Evolutionary conservation across 345 rosid species (phyloP).

Genomic region (Eucalyptus regnans): DNA sequence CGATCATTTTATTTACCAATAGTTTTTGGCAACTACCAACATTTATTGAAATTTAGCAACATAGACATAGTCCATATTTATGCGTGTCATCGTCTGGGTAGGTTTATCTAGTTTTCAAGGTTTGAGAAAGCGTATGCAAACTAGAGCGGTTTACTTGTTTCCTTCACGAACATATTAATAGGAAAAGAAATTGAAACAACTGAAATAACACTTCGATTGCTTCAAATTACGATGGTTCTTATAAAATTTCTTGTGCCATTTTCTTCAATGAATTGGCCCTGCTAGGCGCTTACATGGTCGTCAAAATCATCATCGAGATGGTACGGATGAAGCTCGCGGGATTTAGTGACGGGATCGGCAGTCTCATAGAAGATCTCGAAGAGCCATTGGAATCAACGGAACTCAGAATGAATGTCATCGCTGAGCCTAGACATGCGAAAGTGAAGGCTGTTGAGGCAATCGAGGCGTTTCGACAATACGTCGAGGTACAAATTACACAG

Average conservation of each 20-base stretch:
- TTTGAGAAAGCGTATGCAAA: neutral
- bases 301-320: slow-evolving; percentile 83
- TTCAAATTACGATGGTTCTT: neutral
- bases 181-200: neutral
- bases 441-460: slow-evolving; percentile 63
- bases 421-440: slow-evolving; percentile 67
- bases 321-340: slow-evolving; percentile 70
- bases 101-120: neutral
- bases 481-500: slow-evolving; percentile 32
- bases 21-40: neutral
- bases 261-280: neutral
- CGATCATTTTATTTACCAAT: neutral
- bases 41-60: neutral
- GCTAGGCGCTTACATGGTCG: slow-evolving; percentile 89
- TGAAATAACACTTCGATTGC: neutral
- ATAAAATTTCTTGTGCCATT: neutral
- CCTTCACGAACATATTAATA: neutral
- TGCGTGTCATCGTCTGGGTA: neutral
- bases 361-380: slow-evolving; percentile 64
- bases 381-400: slow-evolving; percentile 61
- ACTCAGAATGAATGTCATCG: slow-evolving; percentile 56
- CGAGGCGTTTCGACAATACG: slow-evolving; percentile 48
- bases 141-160: neutral
- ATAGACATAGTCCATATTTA: neutral
- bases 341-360: slow-evolving; percentile 57